These are phyloP conservation scores for Albophoma yamanashiensis DNA, from an alignment of 2,329 filamentous ascomycete genomes.

Conservation along the genomic window DNA sequence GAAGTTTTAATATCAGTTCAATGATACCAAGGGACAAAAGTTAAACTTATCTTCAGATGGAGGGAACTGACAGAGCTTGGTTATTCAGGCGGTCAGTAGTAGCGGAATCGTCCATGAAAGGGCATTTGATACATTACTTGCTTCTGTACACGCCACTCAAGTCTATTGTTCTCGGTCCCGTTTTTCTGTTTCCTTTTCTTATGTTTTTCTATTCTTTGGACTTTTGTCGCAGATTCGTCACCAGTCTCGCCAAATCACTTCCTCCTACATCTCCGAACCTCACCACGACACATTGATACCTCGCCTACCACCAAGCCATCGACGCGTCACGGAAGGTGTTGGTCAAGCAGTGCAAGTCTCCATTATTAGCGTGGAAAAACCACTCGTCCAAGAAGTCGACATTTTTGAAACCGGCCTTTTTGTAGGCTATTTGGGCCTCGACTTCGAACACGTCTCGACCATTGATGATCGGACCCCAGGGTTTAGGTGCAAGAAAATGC, in stretches of 20 bases:
- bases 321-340: slow-evolving; percentile 8
- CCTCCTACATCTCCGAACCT: not conserved
- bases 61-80: not conserved
- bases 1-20: not conserved
- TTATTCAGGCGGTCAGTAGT: not conserved
- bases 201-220: too few species aligned
- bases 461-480: slow-evolving; percentile 14
- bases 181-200: too few species aligned
- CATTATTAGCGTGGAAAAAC: slow-evolving; percentile 8
- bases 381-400: not conserved
- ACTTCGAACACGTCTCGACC: slow-evolving; percentile 13
- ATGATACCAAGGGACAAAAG: not conserved
- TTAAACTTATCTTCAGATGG: not conserved
- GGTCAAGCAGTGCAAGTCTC: slow-evolving; percentile 16
- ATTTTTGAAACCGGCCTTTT: slow-evolving; percentile 11
- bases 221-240: not conserved
- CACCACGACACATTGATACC: not conserved
- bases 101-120: not conserved
- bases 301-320: slow-evolving; percentile 6
- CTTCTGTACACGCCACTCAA: not conserved
- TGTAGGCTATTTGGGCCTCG: slow-evolving; percentile 9
- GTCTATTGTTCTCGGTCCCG: too few species aligned
- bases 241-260: not conserved
- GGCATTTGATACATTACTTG: too few species aligned
- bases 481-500: slow-evolving; percentile 10